Evolutionary conservation across 169 alveolate species (phyloP).

Genomic region (Plasmodium malariae): DNA sequence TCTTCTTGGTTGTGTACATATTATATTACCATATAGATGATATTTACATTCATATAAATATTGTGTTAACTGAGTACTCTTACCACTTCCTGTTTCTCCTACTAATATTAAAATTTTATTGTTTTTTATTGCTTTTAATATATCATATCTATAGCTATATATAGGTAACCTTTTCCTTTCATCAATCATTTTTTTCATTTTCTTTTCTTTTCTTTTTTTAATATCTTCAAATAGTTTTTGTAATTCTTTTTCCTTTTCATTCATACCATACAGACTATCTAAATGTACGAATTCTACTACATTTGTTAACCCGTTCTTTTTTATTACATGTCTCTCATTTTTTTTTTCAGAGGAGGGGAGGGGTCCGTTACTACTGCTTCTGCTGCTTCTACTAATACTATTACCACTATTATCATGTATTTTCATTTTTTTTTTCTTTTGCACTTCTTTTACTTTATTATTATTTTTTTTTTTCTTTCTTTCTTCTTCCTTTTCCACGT

Average conservation of each 20-base stretch:
- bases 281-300: slow-evolving; percentile 82
- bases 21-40: slow-evolving; percentile 96
- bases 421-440: slow-evolving; percentile 5
- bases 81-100: slow-evolving; percentile 99
- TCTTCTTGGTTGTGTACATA: slow-evolving; percentile 99
- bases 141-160: slow-evolving; percentile 93
- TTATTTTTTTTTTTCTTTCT: background rate
- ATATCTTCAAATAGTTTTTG: slow-evolving; percentile 59
- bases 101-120: slow-evolving; percentile 95
- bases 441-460: slow-evolving; percentile 2
- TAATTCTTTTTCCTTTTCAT: slow-evolving; percentile 78
- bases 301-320: slow-evolving; percentile 78
- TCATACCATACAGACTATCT: slow-evolving; percentile 75
- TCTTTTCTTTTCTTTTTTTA: slow-evolving; percentile 77
- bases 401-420: background rate
- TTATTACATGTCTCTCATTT: slow-evolving; percentile 16
- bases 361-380: too few species aligned
- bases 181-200: slow-evolving; percentile 79
- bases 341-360: slow-evolving; percentile 41
- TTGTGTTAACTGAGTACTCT: slow-evolving; percentile 99
- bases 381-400: too few species aligned
- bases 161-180: slow-evolving; percentile 94
- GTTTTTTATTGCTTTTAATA: slow-evolving; percentile 92
- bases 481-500: background rate
- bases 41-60: slow-evolving; percentile 97